Evolutionary conservation across 164 flowering plant species (phyloP), one percentile per base, ranked within the genome.

Genomic region (Sextonia rubra): DNA sequence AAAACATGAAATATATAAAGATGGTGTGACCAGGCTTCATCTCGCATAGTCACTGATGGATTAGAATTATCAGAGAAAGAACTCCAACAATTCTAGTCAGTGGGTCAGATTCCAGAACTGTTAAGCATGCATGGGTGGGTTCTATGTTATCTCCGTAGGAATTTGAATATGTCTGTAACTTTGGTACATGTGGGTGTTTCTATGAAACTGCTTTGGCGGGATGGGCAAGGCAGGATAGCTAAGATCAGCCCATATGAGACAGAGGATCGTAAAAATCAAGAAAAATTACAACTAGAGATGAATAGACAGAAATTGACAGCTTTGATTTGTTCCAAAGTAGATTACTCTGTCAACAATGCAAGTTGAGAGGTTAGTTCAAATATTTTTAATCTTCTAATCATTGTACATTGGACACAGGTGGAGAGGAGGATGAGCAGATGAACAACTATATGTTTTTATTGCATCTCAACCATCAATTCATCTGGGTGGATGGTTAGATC

Each of bases 161-260:
- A 49, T 14, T 23, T 68, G 70, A 68, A 22, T 49, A 12, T 18
- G 2, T 20, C 26, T n/a, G 17, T n/a, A 44, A 22, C 49, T 32
- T 48, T 2, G 27, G 8, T 29, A 14, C 25, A 37, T 20, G 5
- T 44, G 69, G 52, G 52, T 44, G 18, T 37, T 66, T 5, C 8
- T 64, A 49, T 25, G 32, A 15, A 9, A 18, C 25, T 37, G 60
- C 49, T 66, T 30, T 25, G 69, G 49, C 60, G 75, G 55, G 49
- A 29, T 29, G 52, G 64, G 61, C 75, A 72, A 71, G 74, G 68
- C 74, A 71, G 64, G 74, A 18, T 64, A 47, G 67, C 66, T 71
- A 37, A 32, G 20, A 62, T 72, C 64, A 68, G 47, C 12, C 29
- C 26, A 17, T 22, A 12, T n/a, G 22, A 55, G 17, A 49, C 61